Evolutionary conservation across 345 rosid species (phyloP).

Genomic region (Excoecaria agallocha): DNA sequence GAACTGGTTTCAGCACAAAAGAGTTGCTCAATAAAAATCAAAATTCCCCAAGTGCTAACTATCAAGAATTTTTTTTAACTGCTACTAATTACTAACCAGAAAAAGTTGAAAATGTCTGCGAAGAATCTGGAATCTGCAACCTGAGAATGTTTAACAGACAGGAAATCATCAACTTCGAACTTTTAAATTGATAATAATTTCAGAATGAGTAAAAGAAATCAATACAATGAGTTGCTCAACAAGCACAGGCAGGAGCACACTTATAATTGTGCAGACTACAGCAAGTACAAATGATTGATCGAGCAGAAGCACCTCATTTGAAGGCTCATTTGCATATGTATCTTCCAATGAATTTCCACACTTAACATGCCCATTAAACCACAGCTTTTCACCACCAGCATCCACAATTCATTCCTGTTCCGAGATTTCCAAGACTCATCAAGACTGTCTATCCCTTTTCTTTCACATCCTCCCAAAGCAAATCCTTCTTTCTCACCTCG

Average conservation of each 20-base stretch:
- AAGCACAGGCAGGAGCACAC: background rate
- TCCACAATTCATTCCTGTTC: conserved; percentile 6
- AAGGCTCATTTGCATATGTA: background rate
- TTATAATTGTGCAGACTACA: background rate
- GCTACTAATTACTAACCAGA: conserved; percentile 28
- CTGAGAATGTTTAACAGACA: background rate
- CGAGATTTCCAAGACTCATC: conserved; percentile 10
- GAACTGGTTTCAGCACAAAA: background rate
- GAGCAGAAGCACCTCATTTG: conserved; percentile 18
- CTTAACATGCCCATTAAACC: background rate
- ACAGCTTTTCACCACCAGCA: conserved; percentile 4
- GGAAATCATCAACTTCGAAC: background rate
- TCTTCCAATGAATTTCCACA: background rate
- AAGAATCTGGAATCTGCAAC: conserved; percentile 19
- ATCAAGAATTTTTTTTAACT: background rate
- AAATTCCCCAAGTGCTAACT: no score
- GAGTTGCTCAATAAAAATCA: no score
- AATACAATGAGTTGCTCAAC: background rate
- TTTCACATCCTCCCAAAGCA: conserved; percentile 6
- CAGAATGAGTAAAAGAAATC: background rate
- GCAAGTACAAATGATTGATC: background rate
- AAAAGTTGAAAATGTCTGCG: conserved; percentile 6
- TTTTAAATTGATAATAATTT: background rate
- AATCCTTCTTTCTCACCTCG: conserved; percentile 25
- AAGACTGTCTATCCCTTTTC: conserved; percentile 11